phyloP scores from a whole-genome alignment of 1,139 yeast species.

The Yamadazyma songkhlaensis region DNA sequence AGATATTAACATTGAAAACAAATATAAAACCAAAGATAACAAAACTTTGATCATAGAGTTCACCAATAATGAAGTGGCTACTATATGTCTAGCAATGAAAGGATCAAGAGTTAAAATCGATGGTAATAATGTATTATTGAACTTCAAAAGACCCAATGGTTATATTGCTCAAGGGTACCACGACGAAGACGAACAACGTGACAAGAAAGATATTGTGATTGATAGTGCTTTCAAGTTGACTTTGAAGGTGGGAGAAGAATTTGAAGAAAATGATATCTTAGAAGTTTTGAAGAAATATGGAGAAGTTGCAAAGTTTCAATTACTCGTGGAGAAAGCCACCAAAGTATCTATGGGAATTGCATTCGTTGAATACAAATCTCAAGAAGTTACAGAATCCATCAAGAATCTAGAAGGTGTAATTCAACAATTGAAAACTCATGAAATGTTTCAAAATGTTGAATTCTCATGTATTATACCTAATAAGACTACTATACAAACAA shows the following conservation, averaged over 20 bases:
- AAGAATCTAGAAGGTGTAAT: slow-evolving; percentile 16
- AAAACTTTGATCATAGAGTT: slow-evolving; percentile 50
- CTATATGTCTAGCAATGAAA: slow-evolving; percentile 51
- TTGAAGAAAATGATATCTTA: slow-evolving; percentile 25
- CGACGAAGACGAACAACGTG: slow-evolving; percentile 3
- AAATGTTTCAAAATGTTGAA: slow-evolving; percentile 22
- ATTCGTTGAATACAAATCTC: slow-evolving; percentile 33
- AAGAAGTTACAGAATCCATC: slow-evolving; percentile 8
- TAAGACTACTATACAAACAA: slow-evolving; percentile 34
- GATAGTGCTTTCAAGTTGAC: slow-evolving; percentile 40
- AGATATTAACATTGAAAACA: slow-evolving; percentile 32
- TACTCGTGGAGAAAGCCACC: slow-evolving; percentile 36
- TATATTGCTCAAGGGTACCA: slow-evolving; percentile 44
- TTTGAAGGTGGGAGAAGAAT: slow-evolving; percentile 22
- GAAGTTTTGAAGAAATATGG: slow-evolving; percentile 22
- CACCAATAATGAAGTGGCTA: slow-evolving; percentile 54
- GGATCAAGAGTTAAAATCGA: slow-evolving; percentile 25
- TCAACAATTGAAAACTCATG: slow-evolving; percentile 10
- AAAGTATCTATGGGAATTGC: slow-evolving; percentile 38
- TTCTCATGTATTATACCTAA: slow-evolving; percentile 33
- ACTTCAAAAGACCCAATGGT: slow-evolving; percentile 57
- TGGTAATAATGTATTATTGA: slow-evolving; percentile 21
- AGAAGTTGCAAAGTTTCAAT: slow-evolving; percentile 26
- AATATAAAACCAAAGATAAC: slow-evolving; percentile 35
- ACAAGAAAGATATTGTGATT: slow-evolving; percentile 19